Conservation (phyloP, 805 yeast species). For the Sugiyamaella floridensis region DNA sequence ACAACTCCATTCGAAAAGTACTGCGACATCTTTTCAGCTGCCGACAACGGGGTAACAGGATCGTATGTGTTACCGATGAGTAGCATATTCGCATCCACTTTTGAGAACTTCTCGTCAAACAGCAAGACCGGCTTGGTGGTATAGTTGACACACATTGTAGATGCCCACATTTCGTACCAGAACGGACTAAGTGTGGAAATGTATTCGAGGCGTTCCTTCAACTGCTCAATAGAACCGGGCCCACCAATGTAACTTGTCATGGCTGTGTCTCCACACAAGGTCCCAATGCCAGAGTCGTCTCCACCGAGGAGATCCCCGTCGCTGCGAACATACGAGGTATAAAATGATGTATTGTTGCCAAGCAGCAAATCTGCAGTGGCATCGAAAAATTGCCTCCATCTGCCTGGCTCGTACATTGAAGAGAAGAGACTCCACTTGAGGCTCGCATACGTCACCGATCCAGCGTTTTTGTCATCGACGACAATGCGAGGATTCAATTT, state of each 20-base stretch:
- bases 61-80: slow-evolving; percentile 19
- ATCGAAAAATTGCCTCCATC: slow-evolving; percentile 15
- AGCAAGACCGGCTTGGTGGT: slow-evolving; percentile 6
- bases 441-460: slow-evolving; percentile 9
- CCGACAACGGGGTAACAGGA: slow-evolving; percentile 21
- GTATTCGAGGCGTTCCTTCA: background rate
- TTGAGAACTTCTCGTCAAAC: slow-evolving; percentile 12
- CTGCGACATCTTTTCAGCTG: slow-evolving; percentile 15
- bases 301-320: background rate
- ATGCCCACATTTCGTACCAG: slow-evolving; percentile 8
- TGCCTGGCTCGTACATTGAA: slow-evolving; percentile 14
- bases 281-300: slow-evolving; percentile 9
- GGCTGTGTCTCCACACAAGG: slow-evolving; percentile 9
- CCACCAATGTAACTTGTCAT: background rate
- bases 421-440: slow-evolving; percentile 8
- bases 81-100: slow-evolving; percentile 13
- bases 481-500: slow-evolving; percentile 9
- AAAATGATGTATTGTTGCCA: slow-evolving; percentile 10
- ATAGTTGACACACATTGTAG: slow-evolving; percentile 1
- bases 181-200: background rate
- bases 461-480: background rate
- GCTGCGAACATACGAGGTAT: background rate
- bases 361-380: slow-evolving; percentile 5
- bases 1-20: slow-evolving; percentile 15
- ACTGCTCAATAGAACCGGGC: background rate